These are phyloP conservation scores for Immersiella caudata DNA, from an alignment of 495 filamentous ascomycete genomes.

Conservation along the genomic window DNA sequence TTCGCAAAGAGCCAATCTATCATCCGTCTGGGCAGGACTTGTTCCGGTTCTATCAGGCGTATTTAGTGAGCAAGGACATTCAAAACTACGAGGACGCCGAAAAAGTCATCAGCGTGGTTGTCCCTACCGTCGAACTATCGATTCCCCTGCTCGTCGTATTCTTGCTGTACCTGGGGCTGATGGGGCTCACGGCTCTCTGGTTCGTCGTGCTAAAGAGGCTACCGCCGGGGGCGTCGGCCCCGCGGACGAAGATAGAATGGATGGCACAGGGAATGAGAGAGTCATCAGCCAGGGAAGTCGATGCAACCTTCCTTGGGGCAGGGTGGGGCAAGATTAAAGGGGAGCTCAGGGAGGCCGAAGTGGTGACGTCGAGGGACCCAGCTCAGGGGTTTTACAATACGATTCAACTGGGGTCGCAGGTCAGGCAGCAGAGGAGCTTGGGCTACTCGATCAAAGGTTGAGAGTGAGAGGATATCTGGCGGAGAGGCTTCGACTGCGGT, in stretches of 20 bases:
- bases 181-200: not conserved
- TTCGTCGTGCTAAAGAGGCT: conserved; percentile 8
- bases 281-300: not conserved
- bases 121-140: conserved; percentile 9
- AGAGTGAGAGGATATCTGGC: no score
- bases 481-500: no score
- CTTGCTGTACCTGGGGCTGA: not conserved
- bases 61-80: conserved; percentile 15
- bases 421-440: not conserved
- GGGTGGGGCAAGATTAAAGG: not conserved
- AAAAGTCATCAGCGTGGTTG: conserved; percentile 1
- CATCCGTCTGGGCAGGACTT: conserved; percentile 11
- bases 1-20: not conserved
- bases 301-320: not conserved
- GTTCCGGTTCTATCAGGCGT: conserved; percentile 19
- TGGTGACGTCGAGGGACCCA: not conserved
- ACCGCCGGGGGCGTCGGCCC: not conserved
- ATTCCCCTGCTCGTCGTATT: conserved; percentile 12
- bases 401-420: not conserved
- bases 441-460: not conserved
- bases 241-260: conserved; percentile 20
- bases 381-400: not conserved
- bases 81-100: conserved; percentile 8
- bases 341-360: not conserved
- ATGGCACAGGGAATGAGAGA: conserved; percentile 9